Evolutionary conservation across 2,329 filamentous ascomycete species (phyloP), one percentile per base, ranked within the genome.

Genomic region (Diaporthe ilicicola): DNA sequence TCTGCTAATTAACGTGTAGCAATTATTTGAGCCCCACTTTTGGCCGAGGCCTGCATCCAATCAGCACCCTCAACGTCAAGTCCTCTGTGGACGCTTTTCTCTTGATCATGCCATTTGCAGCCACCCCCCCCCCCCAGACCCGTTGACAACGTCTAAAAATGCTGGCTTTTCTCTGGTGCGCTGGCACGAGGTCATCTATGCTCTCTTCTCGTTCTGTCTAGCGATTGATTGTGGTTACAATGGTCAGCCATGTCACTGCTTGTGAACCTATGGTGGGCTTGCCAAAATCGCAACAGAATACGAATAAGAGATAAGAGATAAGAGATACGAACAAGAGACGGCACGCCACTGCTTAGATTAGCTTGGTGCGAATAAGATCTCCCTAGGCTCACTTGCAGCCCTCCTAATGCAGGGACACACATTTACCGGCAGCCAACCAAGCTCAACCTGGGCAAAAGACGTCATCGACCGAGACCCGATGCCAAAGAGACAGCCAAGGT

Each of bases 281-380:
- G 24, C 12, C 32, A 19, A 24, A 22, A 2, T 27, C 24, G 17
- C 27, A 27, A 24, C 19, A 67, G 70, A 71, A 71, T 69, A 71
- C 70, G 70, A 71, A 71, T 69, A 71, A 71, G 70, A 71, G 39
- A 64, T 56, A 59, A 37, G 24, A 59, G 32, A 44, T 55, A 54
- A 61, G 19, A 2, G 55, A 68, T 29, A 27, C 66, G 66, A 59
- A 68, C 44, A 68, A 51, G 66, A 59, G 53, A 39, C 50, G 29
- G 27, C 61, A 9, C 34, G 42, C 32, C 61, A 48, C 27, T 32
- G 15, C n/a, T n/a, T 34, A 54, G 51, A 50, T 50, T 64, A 37
- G 50, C 10, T 24, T 27, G n/a, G 27, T 19, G 32, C 29, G n/a
- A 39, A 37, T 29, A n/a, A 37, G 27, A 66, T 66, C 34, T 66